phyloP scores from a whole-genome alignment of 208 protist genomes.

The Crithidia expoeki region DNA sequence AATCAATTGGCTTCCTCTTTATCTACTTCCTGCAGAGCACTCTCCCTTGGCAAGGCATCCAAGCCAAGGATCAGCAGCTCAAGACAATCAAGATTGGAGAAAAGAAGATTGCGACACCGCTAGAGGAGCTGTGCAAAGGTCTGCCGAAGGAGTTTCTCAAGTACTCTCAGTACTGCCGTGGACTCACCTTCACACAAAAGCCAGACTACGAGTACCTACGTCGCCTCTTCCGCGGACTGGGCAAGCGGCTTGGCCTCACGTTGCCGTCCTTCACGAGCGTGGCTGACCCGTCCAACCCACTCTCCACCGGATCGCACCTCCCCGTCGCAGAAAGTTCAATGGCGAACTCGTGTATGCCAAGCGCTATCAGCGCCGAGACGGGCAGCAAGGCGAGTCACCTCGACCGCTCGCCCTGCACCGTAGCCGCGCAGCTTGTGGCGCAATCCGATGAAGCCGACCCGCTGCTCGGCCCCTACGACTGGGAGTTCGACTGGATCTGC shows the following conservation, averaged over 20 bases:
- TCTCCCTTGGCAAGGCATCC: constrained; percentile 94
- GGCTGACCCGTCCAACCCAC: constrained; percentile 20
- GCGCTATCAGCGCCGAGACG: constrained; percentile 14
- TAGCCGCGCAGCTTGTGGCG: constrained; percentile 21
- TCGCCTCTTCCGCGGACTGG: constrained; percentile 61
- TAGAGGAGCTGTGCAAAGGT: constrained; percentile 73
- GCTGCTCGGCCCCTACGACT: constrained; percentile 63
- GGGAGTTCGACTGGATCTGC: constrained; percentile 86
- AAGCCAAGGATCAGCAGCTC: constrained; percentile 66
- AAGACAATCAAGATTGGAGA: constrained; percentile 86
- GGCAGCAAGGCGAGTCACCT: constrained; percentile 21
- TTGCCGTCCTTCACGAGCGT: constrained; percentile 15
- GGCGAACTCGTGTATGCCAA: constrained; percentile 22
- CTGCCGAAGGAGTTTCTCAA: constrained; percentile 69
- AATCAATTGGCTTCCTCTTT: constrained; percentile 93
- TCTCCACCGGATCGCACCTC: not conserved
- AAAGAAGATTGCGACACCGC: constrained; percentile 77
- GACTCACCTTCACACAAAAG: constrained; percentile 68
- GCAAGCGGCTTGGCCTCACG: constrained; percentile 35
- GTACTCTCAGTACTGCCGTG: constrained; percentile 81
- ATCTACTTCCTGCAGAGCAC: constrained; percentile 93
- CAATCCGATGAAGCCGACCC: constrained; percentile 35
- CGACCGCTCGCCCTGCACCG: constrained; percentile 19
- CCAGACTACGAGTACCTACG: constrained; percentile 87
- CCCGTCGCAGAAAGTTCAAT: constrained; percentile 5